Evolutionary conservation across 352 stramenopile species (phyloP).

Genomic region (Phytophthora rubi): DNA sequence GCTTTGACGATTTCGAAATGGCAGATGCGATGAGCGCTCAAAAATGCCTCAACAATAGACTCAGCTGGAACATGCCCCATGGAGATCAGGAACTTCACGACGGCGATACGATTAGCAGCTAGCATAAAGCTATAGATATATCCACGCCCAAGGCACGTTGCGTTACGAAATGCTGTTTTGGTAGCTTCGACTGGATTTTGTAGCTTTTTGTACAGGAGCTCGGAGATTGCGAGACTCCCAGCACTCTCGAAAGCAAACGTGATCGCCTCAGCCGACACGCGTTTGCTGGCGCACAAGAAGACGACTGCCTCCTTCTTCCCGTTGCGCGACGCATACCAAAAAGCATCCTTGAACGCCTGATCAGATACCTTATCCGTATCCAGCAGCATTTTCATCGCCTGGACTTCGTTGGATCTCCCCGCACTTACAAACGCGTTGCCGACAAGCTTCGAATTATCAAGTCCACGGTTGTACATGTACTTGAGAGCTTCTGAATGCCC

Average conservation of each 20-base stretch:
- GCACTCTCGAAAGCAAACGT: not conserved
- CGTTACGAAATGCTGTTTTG: conserved; percentile 1
- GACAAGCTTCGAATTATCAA: not conserved
- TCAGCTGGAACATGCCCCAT: conserved; percentile 1
- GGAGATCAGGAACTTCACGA: conserved; percentile 2
- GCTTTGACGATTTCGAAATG: not conserved
- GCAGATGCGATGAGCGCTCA: not conserved
- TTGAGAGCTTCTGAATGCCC: not conserved
- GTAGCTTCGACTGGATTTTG: not conserved
- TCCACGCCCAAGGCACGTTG: not conserved
- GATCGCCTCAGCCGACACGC: not conserved
- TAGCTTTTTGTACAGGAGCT: conserved; percentile 9
- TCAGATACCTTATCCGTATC: not conserved
- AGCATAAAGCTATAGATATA: not conserved
- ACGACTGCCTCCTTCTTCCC: not conserved
- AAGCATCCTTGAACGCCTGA: not conserved
- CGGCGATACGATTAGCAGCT: not conserved
- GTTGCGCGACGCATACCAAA: not conserved
- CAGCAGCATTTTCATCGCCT: not conserved
- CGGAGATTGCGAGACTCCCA: not conserved
- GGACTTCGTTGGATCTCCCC: not conserved
- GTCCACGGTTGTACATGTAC: conserved; percentile 1
- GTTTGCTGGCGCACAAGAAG: not conserved
- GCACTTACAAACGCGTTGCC: not conserved
- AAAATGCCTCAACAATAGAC: not conserved